Evolutionary conservation across 2,329 filamentous ascomycete species (phyloP).

Genomic region (Malbranchea cinnamomea): DNA sequence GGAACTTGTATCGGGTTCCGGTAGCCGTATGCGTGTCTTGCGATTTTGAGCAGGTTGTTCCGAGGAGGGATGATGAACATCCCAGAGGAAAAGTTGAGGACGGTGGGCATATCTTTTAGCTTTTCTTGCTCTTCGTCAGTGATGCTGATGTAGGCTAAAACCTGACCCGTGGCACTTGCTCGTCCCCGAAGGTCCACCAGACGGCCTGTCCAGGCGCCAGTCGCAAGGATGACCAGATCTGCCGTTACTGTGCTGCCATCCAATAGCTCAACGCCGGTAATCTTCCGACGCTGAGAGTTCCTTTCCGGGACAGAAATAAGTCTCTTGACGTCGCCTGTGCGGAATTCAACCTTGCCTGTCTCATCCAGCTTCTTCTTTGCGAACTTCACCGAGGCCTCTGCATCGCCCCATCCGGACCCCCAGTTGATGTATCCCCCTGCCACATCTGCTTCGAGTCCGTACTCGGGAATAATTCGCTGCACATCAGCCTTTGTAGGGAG

Average conservation of each 20-base stretch:
- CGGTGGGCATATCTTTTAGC: constrained; percentile 52
- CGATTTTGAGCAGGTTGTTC: constrained; percentile 49
- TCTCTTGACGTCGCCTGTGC: constrained; percentile 21
- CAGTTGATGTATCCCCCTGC: constrained; percentile 32
- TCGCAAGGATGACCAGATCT: constrained; percentile 63
- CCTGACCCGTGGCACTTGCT: constrained; percentile 68
- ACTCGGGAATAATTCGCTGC: constrained; percentile 20
- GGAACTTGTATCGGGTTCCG: constrained; percentile 26
- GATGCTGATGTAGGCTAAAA: constrained; percentile 62
- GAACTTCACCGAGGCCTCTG: constrained; percentile 26
- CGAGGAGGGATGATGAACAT: constrained; percentile 42
- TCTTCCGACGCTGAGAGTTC: constrained; percentile 8
- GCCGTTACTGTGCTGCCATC: constrained; percentile 40
- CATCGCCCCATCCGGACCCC: constrained; percentile 33
- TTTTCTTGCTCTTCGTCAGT: constrained; percentile 52
- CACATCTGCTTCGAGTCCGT: constrained; percentile 20
- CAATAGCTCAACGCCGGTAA: constrained; percentile 36
- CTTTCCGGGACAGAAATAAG: constrained; percentile 15
- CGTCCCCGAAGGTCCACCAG: constrained; percentile 65
- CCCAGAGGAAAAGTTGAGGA: constrained; percentile 33
- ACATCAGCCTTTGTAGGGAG: constrained; percentile 22
- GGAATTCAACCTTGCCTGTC: constrained; percentile 22
- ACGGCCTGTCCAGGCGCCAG: constrained; percentile 72
- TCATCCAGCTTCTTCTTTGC: constrained; percentile 23
- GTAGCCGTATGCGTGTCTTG: constrained; percentile 56